phyloP scores from a whole-genome alignment of 345 rosid genomes.

The Heritiera fomes region DNA sequence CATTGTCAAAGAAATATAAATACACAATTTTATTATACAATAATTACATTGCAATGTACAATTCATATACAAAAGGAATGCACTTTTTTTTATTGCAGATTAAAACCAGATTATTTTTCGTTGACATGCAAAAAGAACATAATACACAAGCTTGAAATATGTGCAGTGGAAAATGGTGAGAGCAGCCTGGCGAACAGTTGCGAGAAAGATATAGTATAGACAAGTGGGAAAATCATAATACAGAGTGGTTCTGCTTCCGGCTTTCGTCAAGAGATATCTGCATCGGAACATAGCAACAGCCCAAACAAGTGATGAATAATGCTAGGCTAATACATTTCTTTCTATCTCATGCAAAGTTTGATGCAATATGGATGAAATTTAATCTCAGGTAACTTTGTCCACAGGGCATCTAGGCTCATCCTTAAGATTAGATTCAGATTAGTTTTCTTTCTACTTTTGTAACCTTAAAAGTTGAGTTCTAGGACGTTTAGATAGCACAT shows the following conservation, averaged over 20 bases:
- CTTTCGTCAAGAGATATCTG: conserved; percentile 46
- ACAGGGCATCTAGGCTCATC: neutral
- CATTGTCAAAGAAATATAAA: neutral
- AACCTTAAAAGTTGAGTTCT: neutral
- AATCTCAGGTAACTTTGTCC: neutral
- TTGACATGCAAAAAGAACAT: neutral
- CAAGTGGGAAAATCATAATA: neutral
- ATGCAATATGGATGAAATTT: neutral
- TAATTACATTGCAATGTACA: conserved; percentile 22
- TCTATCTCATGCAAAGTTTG: neutral
- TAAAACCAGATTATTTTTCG: neutral
- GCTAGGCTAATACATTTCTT: neutral
- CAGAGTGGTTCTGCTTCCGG: conserved; percentile 11
- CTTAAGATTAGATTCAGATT: too few relatives aligned
- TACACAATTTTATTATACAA: neutral
- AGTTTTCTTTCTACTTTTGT: neutral
- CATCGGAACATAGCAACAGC: neutral
- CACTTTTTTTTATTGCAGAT: conserved; percentile 5
- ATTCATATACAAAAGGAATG: neutral
- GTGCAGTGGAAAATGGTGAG: conserved; percentile 10
- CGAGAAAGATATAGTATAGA: neutral
- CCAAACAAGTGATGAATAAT: neutral
- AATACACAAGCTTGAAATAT: conserved; percentile 16
- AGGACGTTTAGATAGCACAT: neutral
- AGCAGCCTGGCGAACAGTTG: neutral